Percentiles rank a stretch among this genome's conserved stretches.
Conservation (phyloP, 2,329 filamentous ascomycete genomes). For the Xylariales sp. region DNA sequence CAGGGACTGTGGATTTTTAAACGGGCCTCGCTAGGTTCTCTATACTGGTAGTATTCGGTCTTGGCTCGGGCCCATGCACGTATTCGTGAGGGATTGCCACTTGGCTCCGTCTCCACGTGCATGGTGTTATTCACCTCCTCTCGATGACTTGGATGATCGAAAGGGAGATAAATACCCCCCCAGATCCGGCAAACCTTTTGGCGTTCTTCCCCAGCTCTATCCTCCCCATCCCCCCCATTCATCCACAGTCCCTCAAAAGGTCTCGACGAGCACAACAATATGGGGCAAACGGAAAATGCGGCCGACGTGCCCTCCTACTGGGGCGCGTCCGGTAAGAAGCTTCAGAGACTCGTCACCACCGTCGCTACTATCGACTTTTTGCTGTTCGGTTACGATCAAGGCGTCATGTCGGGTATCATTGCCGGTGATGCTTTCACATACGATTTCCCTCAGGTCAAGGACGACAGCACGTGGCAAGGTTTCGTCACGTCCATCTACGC, state of each 20-base stretch:
- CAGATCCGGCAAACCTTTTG: slow-evolving; percentile 8
- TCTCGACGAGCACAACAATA: slow-evolving; percentile 29
- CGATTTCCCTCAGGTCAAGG: slow-evolving; percentile 50
- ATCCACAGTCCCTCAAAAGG: slow-evolving; percentile 8
- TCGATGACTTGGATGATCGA: neutral
- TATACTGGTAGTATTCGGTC: slow-evolving; percentile 16
- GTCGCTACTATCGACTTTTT: slow-evolving; percentile 47
- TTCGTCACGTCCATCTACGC: slow-evolving; percentile 57
- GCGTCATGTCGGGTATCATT: slow-evolving; percentile 51
- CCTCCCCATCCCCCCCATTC: slow-evolving; percentile 11
- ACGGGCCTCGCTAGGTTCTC: slow-evolving; percentile 24
- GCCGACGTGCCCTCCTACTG: slow-evolving; percentile 49
- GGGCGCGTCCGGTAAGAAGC: slow-evolving; percentile 46
- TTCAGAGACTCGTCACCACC: slow-evolving; percentile 48
- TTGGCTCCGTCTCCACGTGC: slow-evolving; percentile 17
- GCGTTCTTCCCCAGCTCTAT: slow-evolving; percentile 13
- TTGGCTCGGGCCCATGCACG: slow-evolving; percentile 28
- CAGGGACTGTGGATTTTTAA: slow-evolving; percentile 29
- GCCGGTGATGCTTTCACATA: slow-evolving; percentile 45
- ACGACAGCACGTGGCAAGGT: slow-evolving; percentile 50
- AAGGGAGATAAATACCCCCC: slow-evolving; percentile 22
- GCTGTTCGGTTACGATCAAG: slow-evolving; percentile 50
- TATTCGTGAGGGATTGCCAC: slow-evolving; percentile 26
- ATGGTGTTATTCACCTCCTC: slow-evolving; percentile 16
- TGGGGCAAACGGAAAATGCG: slow-evolving; percentile 47